A percentile compares a stretch with the other conserved stretches of the same genome.
phyloP scores from a whole-genome alignment of 108 stramenopile species.

The Cyclostephanos invisitatus region DNA sequence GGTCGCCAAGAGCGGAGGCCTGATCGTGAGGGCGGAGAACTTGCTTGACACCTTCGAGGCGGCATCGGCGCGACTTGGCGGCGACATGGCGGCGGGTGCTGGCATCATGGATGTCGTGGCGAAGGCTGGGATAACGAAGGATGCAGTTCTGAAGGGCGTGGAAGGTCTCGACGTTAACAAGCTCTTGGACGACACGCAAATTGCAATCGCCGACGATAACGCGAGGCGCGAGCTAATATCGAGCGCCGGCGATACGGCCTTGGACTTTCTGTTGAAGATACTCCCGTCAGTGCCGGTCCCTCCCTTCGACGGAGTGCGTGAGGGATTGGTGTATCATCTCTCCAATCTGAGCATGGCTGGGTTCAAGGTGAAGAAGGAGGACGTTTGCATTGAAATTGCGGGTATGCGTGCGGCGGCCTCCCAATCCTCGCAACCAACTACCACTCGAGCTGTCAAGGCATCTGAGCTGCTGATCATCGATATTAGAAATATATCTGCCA shows the following conservation, averaged over 20 bases:
- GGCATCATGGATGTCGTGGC: constrained; percentile 68
- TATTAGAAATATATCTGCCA: constrained; percentile 79
- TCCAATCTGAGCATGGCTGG: constrained; percentile 88
- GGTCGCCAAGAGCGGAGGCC: constrained; percentile 73
- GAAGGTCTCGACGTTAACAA: constrained; percentile 78
- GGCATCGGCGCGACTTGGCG: constrained; percentile 65
- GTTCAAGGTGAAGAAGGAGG: constrained; percentile 86
- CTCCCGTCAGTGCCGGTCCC: constrained; percentile 88
- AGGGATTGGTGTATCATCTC: constrained; percentile 83
- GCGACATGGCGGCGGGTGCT: constrained; percentile 29
- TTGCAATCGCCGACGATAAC: constrained; percentile 79
- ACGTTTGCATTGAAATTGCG: constrained; percentile 84
- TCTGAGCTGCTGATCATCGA: constrained; percentile 86
- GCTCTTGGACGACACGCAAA: constrained; percentile 72
- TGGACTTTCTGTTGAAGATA: constrained; percentile 83
- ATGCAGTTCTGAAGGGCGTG: constrained; percentile 73
- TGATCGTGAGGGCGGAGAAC: constrained; percentile 72
- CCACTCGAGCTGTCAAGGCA: constrained; percentile 55
- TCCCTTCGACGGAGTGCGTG: constrained; percentile 86
- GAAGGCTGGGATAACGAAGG: constrained; percentile 83
- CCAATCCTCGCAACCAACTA: constrained; percentile 15
- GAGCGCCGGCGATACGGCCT: constrained; percentile 80
- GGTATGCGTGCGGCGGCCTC: constrained; percentile 79
- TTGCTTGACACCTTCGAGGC: constrained; percentile 87
- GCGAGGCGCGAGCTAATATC: constrained; percentile 77